These are phyloP conservation scores for Thalia dealbata DNA, from an alignment of 176 grass and related monocot species.

Conservation along the genomic window DNA sequence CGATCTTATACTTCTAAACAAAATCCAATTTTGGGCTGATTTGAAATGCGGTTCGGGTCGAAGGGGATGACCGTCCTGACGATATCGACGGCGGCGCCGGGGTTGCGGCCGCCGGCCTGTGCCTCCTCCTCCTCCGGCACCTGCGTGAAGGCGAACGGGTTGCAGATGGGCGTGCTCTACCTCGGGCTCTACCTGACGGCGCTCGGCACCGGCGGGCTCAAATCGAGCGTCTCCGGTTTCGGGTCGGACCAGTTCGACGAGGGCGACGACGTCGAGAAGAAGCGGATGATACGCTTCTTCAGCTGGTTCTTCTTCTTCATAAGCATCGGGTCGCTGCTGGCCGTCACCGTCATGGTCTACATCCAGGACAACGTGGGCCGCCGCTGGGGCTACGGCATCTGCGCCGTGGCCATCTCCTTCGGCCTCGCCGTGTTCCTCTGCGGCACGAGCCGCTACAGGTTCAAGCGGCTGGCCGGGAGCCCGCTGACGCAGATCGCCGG, in stretches of 20 bases:
- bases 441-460: slow-evolving; percentile 32
- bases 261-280: slow-evolving; percentile 1
- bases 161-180: slow-evolving; percentile 21
- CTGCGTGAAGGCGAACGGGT: slow-evolving; percentile 1
- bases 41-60: not conserved
- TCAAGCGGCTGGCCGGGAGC: slow-evolving; percentile 47
- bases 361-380: slow-evolving; percentile 21
- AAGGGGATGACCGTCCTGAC: slow-evolving; percentile 15
- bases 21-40: not conserved
- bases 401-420: slow-evolving; percentile 2
- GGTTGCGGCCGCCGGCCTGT: slow-evolving; percentile 10
- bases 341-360: slow-evolving; percentile 18
- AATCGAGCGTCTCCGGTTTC: slow-evolving; percentile 22
- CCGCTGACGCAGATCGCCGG: slow-evolving; percentile 40
- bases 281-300: slow-evolving; percentile 25
- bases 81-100: slow-evolving; percentile 16
- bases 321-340: slow-evolving; percentile 17
- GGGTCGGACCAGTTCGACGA: slow-evolving; percentile 27
- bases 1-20: not conserved
- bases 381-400: slow-evolving; percentile 15
- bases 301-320: slow-evolving; percentile 27
- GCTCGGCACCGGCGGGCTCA: slow-evolving; percentile 18
- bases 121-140: not conserved
- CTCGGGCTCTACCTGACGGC: slow-evolving; percentile 19
- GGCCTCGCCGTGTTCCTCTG: slow-evolving; percentile 34